Base-by-base conservation (phyloP, 768 basidiomycete genomes). In the Russula sp. region DNA sequence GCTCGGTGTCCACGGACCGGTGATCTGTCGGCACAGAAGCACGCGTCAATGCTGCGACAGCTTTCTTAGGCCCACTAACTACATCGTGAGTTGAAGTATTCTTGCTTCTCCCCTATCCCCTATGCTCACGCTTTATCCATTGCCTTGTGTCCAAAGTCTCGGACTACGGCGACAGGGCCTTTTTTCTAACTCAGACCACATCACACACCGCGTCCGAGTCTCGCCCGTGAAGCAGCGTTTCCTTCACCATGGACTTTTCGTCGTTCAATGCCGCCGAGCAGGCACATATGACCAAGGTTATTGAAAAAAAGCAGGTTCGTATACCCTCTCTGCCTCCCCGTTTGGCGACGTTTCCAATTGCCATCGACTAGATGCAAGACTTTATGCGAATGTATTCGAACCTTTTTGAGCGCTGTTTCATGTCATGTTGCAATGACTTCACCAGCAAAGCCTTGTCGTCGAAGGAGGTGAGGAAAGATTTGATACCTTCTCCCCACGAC, bases 391-490 rank as follows among this genome's bases (percentile, higher is more conserved):
- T 98, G 77, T 98, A 99, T 77, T 90, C 93, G 26, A 89, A 87
- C 73, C 83, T 99, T 61, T 94, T 95, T 36, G 96, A 98, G 75
- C 87, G 92, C 70, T 99, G 96, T 76, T 99, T 99, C 83, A 93
- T 81, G 71, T 81, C 91, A 16, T 99, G 96, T 75, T 89, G 89
- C 72, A 95, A 95, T 74, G 96, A 99, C 74, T 98, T 99, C 72
- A 98, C 95, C 28, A 91, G 89, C 81, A 97, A 94, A 77, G 86
- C 94, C 0, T 79, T 99, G 62, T 91, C 89, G 13, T 87, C 88
- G 34, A 97, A 97, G 81, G 96, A 98, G 87, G 95, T 90, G 30
- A 42, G 59, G 50, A 50, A 36, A 36, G 14, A 57, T 48, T 50
- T 3, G 2, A 42, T 22, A 32, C 24, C 5, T 59, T 59, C 20